Evolutionary conservation across 1,284 basidiomycete genomes (phyloP), one percentile per base, ranked within the genome.

Genomic region (Ustilago loliicola): DNA sequence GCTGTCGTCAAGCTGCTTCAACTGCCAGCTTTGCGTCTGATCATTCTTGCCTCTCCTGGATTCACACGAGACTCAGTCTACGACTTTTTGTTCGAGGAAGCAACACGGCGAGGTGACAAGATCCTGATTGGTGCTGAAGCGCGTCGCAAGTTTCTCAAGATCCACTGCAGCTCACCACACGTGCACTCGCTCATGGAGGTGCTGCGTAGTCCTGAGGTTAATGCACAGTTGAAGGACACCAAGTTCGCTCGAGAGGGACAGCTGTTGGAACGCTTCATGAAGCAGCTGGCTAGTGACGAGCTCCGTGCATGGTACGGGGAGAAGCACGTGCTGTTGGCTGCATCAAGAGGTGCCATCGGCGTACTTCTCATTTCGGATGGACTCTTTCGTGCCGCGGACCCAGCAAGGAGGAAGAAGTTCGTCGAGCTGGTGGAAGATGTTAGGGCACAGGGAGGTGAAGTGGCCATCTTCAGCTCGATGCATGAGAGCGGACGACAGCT

Each of bases 271-370:
- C 74, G 77, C 32, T 86, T 86, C 61, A 77, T 80, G 75, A 98
- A 98, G 87, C 98, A 96, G 93, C 90, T 99, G 13, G 94, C 93
- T 0, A 90, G 90, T 7, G 95, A 99, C 83, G 96, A 98, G 86
- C 92, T 96, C 88, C 90, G 97, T 62, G 97, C 97, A 6, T 99
- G 97, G 96, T 99, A 99, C 86, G 96, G 97, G 0, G 95, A 96
- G 47, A 91, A 93, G 53, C 96, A 99, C 87, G 96, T 99, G 64
- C 89, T 91, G 57, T 89, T 98, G 19, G 97, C 97, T 5, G 93
- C 94, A 27, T 93, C 95, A 81, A 90, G 97, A 70, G 96, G 95
- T 1, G 97, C 97, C 0, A 92, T 99, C 61, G 95, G 96, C 21
- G 95, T 95, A 1, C 89, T 99, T 40, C 89, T 99, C 66, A 98